Evolutionary conservation across 768 basidiomycete genomes (phyloP), one percentile per base, ranked within the genome.

Genomic region (Cystobasidium onofrii): DNA sequence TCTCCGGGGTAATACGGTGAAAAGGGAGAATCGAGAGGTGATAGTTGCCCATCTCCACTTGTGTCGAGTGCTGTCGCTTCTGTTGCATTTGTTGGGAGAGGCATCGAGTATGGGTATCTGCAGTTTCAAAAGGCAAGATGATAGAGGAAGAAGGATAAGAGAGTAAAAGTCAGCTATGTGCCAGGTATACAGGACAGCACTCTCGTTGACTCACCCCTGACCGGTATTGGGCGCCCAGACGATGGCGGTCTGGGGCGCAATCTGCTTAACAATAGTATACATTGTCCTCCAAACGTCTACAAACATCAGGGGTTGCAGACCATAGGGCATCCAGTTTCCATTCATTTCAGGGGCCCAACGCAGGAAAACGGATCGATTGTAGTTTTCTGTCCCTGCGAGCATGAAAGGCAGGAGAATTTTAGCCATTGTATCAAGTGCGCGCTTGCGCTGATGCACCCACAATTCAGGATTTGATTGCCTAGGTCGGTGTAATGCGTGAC

Each of bases 321-420:
- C 75, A 33, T 75, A 75, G 10, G 52, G 12, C 39, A 72, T 76
- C 79, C 79, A 80, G 10, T 34, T 64, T 12, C 79, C 79, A 43
- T 80, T 77, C 79, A 80, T 80, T 57, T 80, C 79, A 27, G 79
- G 79, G 23, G 77, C 79, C 74, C 76, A 80, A 23, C 79, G 76
- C 1, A 80, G 73, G 77, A 77, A 80, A 39, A 75, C 75, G 33
- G 76, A 75, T 23, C 79, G 75, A 36, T 79, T 77, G 33, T 67
- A 54, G 64, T 74, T 78, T 18, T 44, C 50, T 57, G 78, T 75
- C 74, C 78, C 73, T 75, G 31, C 25, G 52, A 29, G 27, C 6
- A 7, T 6, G 52, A 54, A 54, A n/a, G n/a, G n/a, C n/a, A n/a
- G n/a, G n/a, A n/a, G n/a, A n/a, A n/a, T n/a, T n/a, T n/a, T n/a